These are phyloP conservation scores for Apophysomyces elegans DNA, from an alignment of 371 early-diverging fungal genomes.

Conservation along the genomic window DNA sequence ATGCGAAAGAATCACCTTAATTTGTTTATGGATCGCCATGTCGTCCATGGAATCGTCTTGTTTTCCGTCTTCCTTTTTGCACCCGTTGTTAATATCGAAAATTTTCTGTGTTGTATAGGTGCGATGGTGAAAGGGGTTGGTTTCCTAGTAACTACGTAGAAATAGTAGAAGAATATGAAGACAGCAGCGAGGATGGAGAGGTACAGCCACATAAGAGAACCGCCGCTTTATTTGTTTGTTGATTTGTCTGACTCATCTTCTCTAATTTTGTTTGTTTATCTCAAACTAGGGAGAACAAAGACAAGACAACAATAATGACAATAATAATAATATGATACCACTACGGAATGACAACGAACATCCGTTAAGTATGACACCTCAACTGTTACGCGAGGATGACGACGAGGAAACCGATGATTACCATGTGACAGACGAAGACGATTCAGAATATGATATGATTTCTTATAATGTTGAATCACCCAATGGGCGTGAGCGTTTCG, in stretches of 20 bases:
- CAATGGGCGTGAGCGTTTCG: not conserved
- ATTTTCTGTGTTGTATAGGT: constrained; percentile 26
- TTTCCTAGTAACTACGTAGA: constrained; percentile 90
- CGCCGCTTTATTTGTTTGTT: not conserved
- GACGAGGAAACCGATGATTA: constrained; percentile 9
- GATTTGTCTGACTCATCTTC: not conserved
- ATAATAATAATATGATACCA: not conserved
- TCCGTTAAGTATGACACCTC: constrained; percentile 5
- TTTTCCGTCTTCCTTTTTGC: too few relatives aligned
- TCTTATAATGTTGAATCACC: not conserved
- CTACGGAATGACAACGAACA: constrained; percentile 3
- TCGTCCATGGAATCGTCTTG: not conserved
- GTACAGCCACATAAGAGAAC: not conserved
- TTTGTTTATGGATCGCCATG: not conserved
- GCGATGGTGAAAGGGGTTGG: constrained; percentile 80
- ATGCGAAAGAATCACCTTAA: not conserved
- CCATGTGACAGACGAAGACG: constrained; percentile 7
- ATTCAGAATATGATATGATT: constrained; percentile 3
- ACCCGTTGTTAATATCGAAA: too few relatives aligned
- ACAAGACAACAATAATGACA: not conserved
- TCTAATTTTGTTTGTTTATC: too few relatives aligned
- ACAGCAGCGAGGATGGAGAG: not conserved
- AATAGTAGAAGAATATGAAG: constrained; percentile 47
- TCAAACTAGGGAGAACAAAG: too few relatives aligned
- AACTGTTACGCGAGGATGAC: not conserved